A percentile compares a stretch with the other conserved stretches of the same genome.
These are phyloP conservation scores for Pseudotsuga menziesii DNA, from an alignment of 75 land plant species.

Conservation along the genomic window DNA sequence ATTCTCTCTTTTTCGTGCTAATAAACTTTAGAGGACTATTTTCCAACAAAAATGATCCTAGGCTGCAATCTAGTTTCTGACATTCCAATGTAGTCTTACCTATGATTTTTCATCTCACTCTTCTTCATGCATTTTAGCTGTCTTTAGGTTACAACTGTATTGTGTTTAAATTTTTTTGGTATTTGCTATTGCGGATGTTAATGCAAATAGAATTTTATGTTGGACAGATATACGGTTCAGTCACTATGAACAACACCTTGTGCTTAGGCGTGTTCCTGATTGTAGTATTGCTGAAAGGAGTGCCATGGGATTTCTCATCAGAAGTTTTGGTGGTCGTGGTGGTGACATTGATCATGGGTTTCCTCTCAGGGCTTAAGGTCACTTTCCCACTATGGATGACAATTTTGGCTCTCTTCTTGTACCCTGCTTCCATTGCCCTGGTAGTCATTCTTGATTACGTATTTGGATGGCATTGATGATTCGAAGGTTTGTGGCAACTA, in stretches of 20 bases:
- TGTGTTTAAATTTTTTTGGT: too few relatives aligned
- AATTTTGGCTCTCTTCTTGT: constrained; percentile 8
- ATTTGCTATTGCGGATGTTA: too few relatives aligned
- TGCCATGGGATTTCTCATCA: constrained; percentile 25
- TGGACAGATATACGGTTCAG: constrained; percentile 25
- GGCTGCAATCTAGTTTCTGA: too few relatives aligned
- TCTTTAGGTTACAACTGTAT: too few relatives aligned
- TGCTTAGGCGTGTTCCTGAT: constrained; percentile 18
- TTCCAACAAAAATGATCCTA: too few relatives aligned
- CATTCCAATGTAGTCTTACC: too few relatives aligned
- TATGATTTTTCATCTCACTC: too few relatives aligned
- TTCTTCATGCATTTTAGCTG: too few relatives aligned
- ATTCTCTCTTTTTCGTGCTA: too few relatives aligned
- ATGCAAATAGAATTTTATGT: background rate
- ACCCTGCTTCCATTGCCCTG: constrained; percentile 24
- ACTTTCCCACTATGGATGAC: constrained; percentile 20
- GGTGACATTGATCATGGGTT: constrained; percentile 18
- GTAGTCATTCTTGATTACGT: constrained; percentile 39
- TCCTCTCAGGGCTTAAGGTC: background rate
- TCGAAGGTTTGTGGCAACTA: background rate
- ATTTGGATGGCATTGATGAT: constrained; percentile 33
- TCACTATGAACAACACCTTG: constrained; percentile 21
- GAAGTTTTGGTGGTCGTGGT: constrained; percentile 18
- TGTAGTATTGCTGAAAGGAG: constrained; percentile 2
- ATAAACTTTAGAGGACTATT: too few relatives aligned